These are phyloP conservation scores for Colletotrichum nymphaeae DNA, from an alignment of 2,329 filamentous ascomycete genomes.

Conservation along the genomic window DNA sequence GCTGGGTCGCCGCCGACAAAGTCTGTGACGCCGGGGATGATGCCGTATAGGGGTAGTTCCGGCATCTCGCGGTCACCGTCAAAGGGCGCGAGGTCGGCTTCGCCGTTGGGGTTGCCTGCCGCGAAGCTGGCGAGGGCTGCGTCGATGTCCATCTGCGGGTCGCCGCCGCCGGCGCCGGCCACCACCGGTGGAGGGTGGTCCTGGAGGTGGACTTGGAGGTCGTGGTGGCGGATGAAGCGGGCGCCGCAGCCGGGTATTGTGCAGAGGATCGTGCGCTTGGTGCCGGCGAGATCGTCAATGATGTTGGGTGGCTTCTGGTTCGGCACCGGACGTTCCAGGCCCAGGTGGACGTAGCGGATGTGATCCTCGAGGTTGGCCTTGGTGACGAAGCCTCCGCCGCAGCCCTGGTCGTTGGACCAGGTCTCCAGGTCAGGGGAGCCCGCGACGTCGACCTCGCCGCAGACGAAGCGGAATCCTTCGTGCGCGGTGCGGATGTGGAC, in stretches of 20 bases:
- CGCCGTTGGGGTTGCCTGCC: conserved; percentile 33
- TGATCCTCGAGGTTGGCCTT: conserved; percentile 87
- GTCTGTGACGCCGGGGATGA: conserved; percentile 29
- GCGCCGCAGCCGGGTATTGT: conserved; percentile 53
- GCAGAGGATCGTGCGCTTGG: conserved; percentile 58
- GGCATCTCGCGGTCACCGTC: conserved; percentile 30
- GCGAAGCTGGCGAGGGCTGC: conserved; percentile 34
- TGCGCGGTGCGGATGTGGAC: conserved; percentile 84
- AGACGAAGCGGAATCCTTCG: conserved; percentile 81
- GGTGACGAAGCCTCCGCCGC: conserved; percentile 79
- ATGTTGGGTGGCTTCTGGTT: conserved; percentile 40
- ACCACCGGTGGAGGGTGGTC: conserved; percentile 40
- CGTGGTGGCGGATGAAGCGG: conserved; percentile 62
- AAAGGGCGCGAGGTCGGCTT: conserved; percentile 6
- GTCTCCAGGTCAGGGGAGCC: conserved; percentile 65
- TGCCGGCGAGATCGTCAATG: conserved; percentile 57
- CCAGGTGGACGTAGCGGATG: conserved; percentile 83
- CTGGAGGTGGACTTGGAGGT: conserved; percentile 59
- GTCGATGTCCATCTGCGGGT: conserved; percentile 29
- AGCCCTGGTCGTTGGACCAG: conserved; percentile 77
- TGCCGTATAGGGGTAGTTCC: conserved; percentile 32
- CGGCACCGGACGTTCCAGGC: conserved; percentile 57
- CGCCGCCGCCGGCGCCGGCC: neutral
- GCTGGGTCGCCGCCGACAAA: conserved; percentile 9
- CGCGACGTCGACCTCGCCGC: conserved; percentile 74